Evolutionary conservation across 768 basidiomycete genomes (phyloP), one percentile per base, ranked within the genome.

Genomic region (Suillus subluteus): DNA sequence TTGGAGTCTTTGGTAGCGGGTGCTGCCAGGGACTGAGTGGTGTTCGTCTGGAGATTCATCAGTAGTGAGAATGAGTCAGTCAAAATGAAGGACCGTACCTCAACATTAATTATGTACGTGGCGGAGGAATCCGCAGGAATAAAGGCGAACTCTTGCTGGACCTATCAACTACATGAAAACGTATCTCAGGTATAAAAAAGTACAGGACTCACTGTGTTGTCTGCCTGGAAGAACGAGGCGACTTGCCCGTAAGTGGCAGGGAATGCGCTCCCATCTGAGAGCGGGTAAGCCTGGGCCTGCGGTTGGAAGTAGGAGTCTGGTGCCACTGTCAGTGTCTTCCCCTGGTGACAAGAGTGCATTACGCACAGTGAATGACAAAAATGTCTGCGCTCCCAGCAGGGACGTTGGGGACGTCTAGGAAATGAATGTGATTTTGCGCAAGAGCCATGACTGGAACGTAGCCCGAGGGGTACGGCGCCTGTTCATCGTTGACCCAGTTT

Each of bases 301-400:
- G 92, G 88, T 76, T 96, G 95, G 86, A 91, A 91, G 82, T 82
- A 92, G 30, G 91, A 86, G 77, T 86, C 94, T 95, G 58, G 67
- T 46, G 3, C 43, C 11, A 32, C 37, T 13, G 43, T 44, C n/a
- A 64, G 48, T 18, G 18, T 12, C 5, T 6, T 18, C 16, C 16
- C 16, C 18, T 3, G 4, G 9, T 6, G 5, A 41, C 18, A 26
- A 26, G 15, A 3, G 9, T 41, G 30, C 11, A 18, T 37, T n/a
- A 81, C 90, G 70, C 72, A 91, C 92, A 96, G 76, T 96, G 95
- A 67, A 96, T 92, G 35, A 96, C 93, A 69, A 93, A 96, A 65
- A 96, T 90, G 63, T 88, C 81, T 3, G 88, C 90, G 48, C 83
- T 86, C 13, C 94, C 94, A 23, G 90, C 84, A n/a, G 86, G 65